Evolutionary conservation across 2,329 filamentous ascomycete species (phyloP).

Genomic region (Geoglossum cookeanum): DNA sequence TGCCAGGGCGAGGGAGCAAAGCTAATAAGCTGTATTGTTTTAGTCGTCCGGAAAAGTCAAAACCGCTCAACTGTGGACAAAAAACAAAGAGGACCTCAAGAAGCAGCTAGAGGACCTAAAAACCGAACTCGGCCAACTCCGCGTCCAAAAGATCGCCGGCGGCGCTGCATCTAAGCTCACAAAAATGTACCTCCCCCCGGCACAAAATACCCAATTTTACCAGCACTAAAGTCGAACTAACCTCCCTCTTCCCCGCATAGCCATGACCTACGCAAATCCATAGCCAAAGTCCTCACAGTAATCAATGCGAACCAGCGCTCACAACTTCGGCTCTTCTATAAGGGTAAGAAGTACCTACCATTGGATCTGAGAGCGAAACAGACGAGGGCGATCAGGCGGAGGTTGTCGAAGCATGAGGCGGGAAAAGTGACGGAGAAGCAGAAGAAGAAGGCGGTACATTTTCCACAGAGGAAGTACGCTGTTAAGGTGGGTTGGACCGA

Average conservation of each 20-base stretch:
- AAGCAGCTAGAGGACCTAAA: slow-evolving; percentile 93
- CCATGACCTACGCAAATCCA: slow-evolving; percentile 98
- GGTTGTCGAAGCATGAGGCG: slow-evolving; percentile 81
- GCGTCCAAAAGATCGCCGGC: slow-evolving; percentile 92
- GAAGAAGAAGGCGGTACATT: slow-evolving; percentile 90
- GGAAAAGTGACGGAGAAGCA: slow-evolving; percentile 75
- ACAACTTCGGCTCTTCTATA: slow-evolving; percentile 98
- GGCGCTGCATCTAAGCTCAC: slow-evolving; percentile 90
- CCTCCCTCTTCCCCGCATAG: slow-evolving; percentile 28
- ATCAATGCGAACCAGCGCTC: slow-evolving; percentile 99
- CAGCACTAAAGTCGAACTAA: slow-evolving; percentile 7
- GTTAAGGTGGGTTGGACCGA: slow-evolving; percentile 56
- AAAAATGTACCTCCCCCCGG: slow-evolving; percentile 53
- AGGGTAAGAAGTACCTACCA: slow-evolving; percentile 98
- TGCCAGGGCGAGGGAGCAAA: not conserved
- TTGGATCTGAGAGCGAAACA: slow-evolving; percentile 97
- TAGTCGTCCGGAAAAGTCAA: slow-evolving; percentile 64
- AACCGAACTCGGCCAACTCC: slow-evolving; percentile 86
- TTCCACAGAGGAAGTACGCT: slow-evolving; percentile 96
- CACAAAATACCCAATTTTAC: slow-evolving; percentile 14
- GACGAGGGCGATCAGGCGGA: slow-evolving; percentile 93
- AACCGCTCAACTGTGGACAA: slow-evolving; percentile 91
- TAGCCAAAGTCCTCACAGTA: slow-evolving; percentile 95
- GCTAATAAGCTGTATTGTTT: slow-evolving; percentile 11
- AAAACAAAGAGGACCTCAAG: slow-evolving; percentile 96